A percentile compares a stretch with the other conserved stretches of the same genome.
Evolutionary conservation across 2,329 filamentous ascomycete species (phyloP).

Genomic region (Blumeriella jaapii): DNA sequence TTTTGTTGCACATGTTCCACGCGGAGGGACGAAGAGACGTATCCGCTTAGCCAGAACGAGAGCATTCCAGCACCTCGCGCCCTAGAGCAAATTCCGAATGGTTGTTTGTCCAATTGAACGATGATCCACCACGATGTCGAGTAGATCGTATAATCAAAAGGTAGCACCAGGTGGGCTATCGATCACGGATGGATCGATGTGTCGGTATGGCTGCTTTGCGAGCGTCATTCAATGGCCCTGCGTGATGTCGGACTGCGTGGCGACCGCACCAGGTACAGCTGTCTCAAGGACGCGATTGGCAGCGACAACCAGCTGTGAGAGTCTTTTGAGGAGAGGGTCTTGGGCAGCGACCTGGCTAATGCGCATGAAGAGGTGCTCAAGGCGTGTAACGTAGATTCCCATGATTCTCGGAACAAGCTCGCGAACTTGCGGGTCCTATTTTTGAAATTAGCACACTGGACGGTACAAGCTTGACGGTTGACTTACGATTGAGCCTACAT

Average conservation of each 20-base stretch:
- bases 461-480: not conserved
- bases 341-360: conserved; percentile 37
- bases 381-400: conserved; percentile 38
- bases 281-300: conserved; percentile 25
- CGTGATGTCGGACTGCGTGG: not conserved
- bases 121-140: conserved; percentile 15
- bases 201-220: conserved; percentile 1
- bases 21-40: conserved; percentile 6
- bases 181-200: conserved; percentile 3
- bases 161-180: conserved; percentile 5
- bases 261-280: conserved; percentile 4
- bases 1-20: conserved; percentile 8
- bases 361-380: conserved; percentile 41
- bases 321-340: conserved; percentile 37
- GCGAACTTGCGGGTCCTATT: conserved; percentile 41
- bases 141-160: conserved; percentile 18
- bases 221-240: not conserved
- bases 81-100: conserved; percentile 9
- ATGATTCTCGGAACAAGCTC: conserved; percentile 47
- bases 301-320: conserved; percentile 33
- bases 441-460: conserved; percentile 20
- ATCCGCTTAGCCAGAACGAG: conserved; percentile 14
- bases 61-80: conserved; percentile 26
- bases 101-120: conserved; percentile 13
- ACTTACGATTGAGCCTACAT: conserved; percentile 27